Evolutionary conservation across 371 early-diverging fungal species (phyloP).

Genomic region (Actinomortierella ambigua): DNA sequence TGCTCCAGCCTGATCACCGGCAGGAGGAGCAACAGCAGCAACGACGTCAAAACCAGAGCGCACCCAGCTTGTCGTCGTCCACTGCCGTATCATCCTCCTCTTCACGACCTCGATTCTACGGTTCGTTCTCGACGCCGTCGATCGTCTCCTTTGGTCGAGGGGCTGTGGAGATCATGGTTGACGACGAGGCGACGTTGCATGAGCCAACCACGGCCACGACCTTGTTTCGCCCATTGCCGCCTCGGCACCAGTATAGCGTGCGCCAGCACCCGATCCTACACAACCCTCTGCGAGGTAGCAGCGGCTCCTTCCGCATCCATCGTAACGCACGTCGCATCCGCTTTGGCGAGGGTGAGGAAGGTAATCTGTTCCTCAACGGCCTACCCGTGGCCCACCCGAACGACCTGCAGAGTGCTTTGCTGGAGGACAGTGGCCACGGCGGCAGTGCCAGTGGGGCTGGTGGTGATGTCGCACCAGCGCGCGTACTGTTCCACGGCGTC

Average conservation of each 20-base stretch:
- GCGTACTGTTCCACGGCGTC: no score
- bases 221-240: background rate
- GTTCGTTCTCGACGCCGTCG: constrained; percentile 26
- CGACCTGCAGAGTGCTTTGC: no score
- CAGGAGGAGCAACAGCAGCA: background rate
- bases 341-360: constrained; percentile 36
- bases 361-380: constrained; percentile 20
- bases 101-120: constrained; percentile 13
- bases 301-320: constrained; percentile 32
- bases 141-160: background rate
- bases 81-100: constrained; percentile 12
- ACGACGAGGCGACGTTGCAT: constrained; percentile 7
- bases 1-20: background rate
- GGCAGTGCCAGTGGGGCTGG: constrained; percentile 6
- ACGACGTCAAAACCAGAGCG: background rate
- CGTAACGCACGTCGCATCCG: constrained; percentile 17
- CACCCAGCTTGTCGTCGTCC: constrained; percentile 9
- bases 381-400: background rate
- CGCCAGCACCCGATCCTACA: constrained; percentile 33
- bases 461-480: background rate
- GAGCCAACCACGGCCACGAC: no score
- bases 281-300: constrained; percentile 39
- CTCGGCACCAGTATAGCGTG: constrained; percentile 10
- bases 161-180: constrained; percentile 7
- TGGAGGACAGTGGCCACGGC: background rate